Evolutionary conservation across 2,329 filamentous ascomycete genomes (phyloP).

Genomic region (Aureobasidium sp.): DNA sequence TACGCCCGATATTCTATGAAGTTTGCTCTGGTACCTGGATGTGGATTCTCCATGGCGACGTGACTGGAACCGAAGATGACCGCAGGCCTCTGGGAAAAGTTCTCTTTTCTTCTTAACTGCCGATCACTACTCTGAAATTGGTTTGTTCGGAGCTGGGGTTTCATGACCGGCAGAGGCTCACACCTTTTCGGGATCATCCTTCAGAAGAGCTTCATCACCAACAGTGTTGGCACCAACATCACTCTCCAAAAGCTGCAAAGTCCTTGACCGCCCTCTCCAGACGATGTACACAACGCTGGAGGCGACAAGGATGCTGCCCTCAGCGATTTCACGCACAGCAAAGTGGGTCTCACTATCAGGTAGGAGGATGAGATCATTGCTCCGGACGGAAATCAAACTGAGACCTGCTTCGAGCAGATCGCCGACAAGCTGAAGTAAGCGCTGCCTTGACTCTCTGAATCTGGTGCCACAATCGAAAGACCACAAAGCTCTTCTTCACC

Average conservation of each 20-base stretch:
- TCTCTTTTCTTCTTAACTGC: no score
- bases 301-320: conserved; percentile 22
- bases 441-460: neutral
- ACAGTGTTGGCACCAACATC: conserved; percentile 20
- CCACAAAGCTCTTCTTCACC: no score
- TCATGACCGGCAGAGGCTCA: no score
- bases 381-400: conserved; percentile 18
- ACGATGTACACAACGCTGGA: conserved; percentile 11
- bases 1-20: no score
- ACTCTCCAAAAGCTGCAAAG: conserved; percentile 27
- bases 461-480: no score
- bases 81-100: no score
- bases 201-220: conserved; percentile 15
- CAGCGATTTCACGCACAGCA: conserved; percentile 22
- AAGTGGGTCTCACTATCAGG: conserved; percentile 21
- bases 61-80: no score
- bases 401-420: conserved; percentile 21
- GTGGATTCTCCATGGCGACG: no score
- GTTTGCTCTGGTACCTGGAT: no score
- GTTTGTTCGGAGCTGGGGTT: no score
- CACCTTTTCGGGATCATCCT: no score
- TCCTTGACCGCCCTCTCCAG: conserved; percentile 23
- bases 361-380: conserved; percentile 17
- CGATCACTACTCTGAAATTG: no score
- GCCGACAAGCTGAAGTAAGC: conserved; percentile 26